Evolutionary conservation across 2,329 filamentous ascomycete genomes (phyloP).

Genomic region (Colletotrichum lupini): DNA sequence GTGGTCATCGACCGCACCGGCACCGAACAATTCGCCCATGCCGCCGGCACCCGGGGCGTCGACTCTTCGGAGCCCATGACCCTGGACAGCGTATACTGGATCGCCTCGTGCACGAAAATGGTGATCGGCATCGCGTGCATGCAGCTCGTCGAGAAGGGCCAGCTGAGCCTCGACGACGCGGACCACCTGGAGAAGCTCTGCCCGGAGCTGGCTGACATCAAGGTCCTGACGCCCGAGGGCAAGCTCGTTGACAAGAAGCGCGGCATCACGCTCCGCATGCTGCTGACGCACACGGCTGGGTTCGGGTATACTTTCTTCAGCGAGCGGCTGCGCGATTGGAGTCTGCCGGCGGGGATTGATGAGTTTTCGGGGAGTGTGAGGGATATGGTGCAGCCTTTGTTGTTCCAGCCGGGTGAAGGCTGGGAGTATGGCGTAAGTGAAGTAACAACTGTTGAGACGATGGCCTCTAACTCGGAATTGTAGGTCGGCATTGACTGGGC

Average conservation of each 20-base stretch:
- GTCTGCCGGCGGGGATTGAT: constrained; percentile 61
- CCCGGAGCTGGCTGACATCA: constrained; percentile 59
- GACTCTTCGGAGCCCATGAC: constrained; percentile 62
- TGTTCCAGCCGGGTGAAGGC: constrained; percentile 71
- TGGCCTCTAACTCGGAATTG: constrained; percentile 51
- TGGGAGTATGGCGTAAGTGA: constrained; percentile 69
- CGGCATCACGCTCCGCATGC: constrained; percentile 67
- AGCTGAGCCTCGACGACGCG: constrained; percentile 59
- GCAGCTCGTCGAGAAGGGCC: constrained; percentile 66
- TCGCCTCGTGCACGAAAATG: constrained; percentile 69
- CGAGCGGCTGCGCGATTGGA: constrained; percentile 57
- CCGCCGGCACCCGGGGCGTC: constrained; percentile 59
- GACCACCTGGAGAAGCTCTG: constrained; percentile 57
- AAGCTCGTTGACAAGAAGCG: constrained; percentile 55
- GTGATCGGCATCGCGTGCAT: constrained; percentile 63
- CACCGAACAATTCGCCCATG: constrained; percentile 58
- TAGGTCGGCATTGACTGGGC: constrained; percentile 61
- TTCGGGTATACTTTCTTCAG: constrained; percentile 69
- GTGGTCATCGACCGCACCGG: constrained; percentile 60
- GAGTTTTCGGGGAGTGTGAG: constrained; percentile 66
- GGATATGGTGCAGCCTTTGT: constrained; percentile 64
- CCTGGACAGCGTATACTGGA: constrained; percentile 69
- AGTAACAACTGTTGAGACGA: background rate
- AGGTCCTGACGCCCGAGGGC: constrained; percentile 55
- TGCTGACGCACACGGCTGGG: constrained; percentile 65